A percentile compares a stretch with the other conserved stretches of the same genome.
Conservation (phyloP, 2,329 filamentous ascomycete genomes). For the Hypomyces perniciosus region DNA sequence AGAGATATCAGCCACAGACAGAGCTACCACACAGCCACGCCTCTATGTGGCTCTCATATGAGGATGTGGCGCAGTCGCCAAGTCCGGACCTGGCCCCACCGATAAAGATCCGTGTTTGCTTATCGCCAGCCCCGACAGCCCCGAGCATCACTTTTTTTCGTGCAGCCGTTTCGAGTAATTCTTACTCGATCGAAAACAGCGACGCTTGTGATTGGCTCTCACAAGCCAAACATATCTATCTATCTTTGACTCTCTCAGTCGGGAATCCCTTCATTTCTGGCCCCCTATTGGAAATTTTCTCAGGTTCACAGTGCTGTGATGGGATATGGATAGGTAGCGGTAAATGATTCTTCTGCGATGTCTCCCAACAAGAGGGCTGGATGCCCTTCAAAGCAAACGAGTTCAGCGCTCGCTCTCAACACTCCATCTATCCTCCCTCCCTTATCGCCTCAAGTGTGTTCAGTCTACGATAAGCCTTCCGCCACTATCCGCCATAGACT, state of each 20-base stretch:
- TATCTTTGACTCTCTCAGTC: too few species aligned
- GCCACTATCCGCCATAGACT: slow-evolving; percentile 8
- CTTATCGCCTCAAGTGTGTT: slow-evolving; percentile 1
- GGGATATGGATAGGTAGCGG: too few species aligned
- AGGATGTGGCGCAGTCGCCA: not conserved
- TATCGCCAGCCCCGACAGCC: slow-evolving; percentile 11
- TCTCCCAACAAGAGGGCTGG: too few species aligned
- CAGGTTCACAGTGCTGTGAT: too few species aligned
- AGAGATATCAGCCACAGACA: too few species aligned
- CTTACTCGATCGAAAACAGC: slow-evolving; percentile 10
- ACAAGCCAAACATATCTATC: not conserved
- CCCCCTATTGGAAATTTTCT: too few species aligned
- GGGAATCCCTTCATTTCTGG: too few species aligned
- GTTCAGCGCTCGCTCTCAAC: not conserved
- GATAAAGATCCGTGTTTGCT: slow-evolving; percentile 5
- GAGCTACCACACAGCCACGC: not conserved
- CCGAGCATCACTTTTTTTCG: slow-evolving; percentile 5
- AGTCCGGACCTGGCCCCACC: not conserved
- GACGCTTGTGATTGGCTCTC: slow-evolving; percentile 2
- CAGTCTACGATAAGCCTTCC: slow-evolving; percentile 6
- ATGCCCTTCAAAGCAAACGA: too few species aligned
- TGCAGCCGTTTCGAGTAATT: slow-evolving; percentile 8
- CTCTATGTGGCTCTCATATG: too few species aligned
- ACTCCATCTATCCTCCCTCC: not conserved
- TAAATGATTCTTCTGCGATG: too few species aligned